Evolutionary conservation across 2,329 filamentous ascomycete species (phyloP).

Genomic region (Neonectria faginata): DNA sequence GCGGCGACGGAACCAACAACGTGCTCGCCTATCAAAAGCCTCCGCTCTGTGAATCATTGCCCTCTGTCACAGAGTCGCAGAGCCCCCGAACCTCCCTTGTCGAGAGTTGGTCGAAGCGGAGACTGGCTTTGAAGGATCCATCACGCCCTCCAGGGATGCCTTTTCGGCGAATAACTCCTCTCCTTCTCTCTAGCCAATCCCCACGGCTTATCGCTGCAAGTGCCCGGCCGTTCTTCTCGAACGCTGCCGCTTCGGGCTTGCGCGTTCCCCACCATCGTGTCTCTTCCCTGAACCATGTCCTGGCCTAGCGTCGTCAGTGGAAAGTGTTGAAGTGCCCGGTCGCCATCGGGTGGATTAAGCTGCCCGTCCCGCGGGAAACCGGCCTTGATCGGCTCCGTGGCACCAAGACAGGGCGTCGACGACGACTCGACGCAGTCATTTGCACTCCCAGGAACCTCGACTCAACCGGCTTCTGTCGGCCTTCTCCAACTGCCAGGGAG

Average conservation of each 20-base stretch:
- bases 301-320: constrained; percentile 8
- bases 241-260: constrained; percentile 25
- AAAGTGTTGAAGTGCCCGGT: constrained; percentile 11
- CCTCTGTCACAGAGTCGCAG: constrained; percentile 23
- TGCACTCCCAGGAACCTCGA: background rate
- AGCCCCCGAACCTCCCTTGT: constrained; percentile 8
- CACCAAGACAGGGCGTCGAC: constrained; percentile 6
- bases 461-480: constrained; percentile 27
- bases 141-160: constrained; percentile 11
- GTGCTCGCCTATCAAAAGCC: constrained; percentile 5
- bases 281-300: constrained; percentile 7
- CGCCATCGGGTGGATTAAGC: constrained; percentile 16
- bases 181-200: constrained; percentile 5
- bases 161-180: constrained; percentile 5
- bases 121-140: constrained; percentile 5
- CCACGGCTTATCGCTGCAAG: constrained; percentile 13
- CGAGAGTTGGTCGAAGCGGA: background rate
- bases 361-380: constrained; percentile 32
- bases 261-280: constrained; percentile 8
- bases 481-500: constrained; percentile 18
- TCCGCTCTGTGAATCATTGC: constrained; percentile 28
- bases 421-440: background rate
- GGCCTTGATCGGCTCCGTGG: constrained; percentile 6
- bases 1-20: constrained; percentile 1
- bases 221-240: constrained; percentile 25